Base-by-base conservation (phyloP, 495 filamentous ascomycete species). In the Staphylotrichum tortipilum region DNA sequence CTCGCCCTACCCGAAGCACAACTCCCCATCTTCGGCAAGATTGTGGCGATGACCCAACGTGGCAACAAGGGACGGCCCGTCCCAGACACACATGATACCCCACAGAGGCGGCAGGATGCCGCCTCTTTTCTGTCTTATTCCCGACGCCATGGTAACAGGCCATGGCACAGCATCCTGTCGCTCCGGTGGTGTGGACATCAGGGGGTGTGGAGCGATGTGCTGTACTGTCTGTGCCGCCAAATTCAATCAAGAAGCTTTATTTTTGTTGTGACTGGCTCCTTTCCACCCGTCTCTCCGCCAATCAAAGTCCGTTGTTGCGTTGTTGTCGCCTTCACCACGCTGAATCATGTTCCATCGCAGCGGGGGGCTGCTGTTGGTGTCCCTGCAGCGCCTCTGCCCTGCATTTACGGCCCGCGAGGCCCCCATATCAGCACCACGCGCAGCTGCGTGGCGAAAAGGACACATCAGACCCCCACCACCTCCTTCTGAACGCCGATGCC, bases 41-140 rank as follows among this genome's bases (percentile, higher is more conserved):
- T 18, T 54, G 55, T 52, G 50, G 51, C 47, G 38, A 51, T 46
- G 40, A 23, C 31, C n/a, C 46, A 39, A 50, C 52, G 58, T 47
- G 53, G 53, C 48, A 51, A 47, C 24, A 18, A 40, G 41, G 44
- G 33, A 55, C 52, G 49, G 54, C 41, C 42, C 54, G 48, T 33
- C 46, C 41, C 44, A 48, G 47, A 35, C 44, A n/a, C n/a, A 46
- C 38, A 57, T 57, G 55, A 60, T 58, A 61, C 60, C 62, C n/a
- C 60, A 53, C 31, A 33, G 57, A 50, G 56, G 41, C 56, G 47
- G 55, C 24, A 45, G 15, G 24, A n/a, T 28, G 50, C 42, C 38
- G 47, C 50, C 49, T 33, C 29, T 44, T 46, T 36, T 57, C 36
- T 47, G 46, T 56, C 30, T 55, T 37, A 34, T 48, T 60, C 24